These are phyloP conservation scores for Talaromyces amestolkiae DNA, from an alignment of 2,329 filamentous ascomycete genomes.

Conservation along the genomic window DNA sequence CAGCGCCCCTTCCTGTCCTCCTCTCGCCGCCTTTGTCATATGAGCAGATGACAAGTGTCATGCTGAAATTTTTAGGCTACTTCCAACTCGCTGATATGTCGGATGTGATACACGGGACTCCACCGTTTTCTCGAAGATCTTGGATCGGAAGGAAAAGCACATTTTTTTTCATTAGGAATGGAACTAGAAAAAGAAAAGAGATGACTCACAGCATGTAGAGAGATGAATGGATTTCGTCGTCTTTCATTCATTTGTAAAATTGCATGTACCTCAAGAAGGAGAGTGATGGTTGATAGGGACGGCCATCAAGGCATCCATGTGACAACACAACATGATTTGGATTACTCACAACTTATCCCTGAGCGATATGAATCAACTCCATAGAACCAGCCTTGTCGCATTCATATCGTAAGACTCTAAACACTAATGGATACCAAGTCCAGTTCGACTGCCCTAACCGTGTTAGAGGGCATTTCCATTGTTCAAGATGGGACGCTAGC, in stretches of 20 bases:
- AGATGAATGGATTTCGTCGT: background rate
- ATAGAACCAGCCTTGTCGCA: background rate
- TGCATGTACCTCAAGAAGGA: background rate
- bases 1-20: background rate
- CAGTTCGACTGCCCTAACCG: background rate
- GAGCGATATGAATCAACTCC: background rate
- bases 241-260: background rate
- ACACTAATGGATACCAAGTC: background rate
- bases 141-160: background rate
- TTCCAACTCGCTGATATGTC: background rate
- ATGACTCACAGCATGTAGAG: background rate
- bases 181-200: background rate
- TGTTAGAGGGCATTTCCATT: background rate
- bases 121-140: background rate
- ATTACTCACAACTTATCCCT: background rate
- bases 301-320: background rate
- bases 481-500: background rate
- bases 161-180: background rate
- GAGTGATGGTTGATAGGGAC: background rate
- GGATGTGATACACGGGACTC: background rate
- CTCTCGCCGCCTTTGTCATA: background rate
- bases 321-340: background rate
- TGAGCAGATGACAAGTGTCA: constrained; percentile 11
- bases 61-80: background rate
- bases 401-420: background rate